Base-by-base conservation (phyloP, 1,284 basidiomycete species). In the Puccinia polysora region DNA sequence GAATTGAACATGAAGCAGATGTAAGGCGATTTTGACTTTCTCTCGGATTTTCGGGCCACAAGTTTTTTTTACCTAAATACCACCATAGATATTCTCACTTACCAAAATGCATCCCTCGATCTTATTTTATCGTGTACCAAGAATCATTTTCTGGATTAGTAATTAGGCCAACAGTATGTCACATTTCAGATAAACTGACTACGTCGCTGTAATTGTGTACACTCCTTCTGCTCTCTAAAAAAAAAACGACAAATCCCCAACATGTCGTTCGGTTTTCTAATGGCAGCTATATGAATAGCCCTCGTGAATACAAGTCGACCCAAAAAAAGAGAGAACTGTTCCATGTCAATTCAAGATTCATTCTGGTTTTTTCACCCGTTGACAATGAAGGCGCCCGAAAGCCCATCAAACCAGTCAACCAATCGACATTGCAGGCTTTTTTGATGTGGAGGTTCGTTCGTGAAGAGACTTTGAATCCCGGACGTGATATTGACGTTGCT, bases 391-490 rank as follows among this genome's bases (percentile, higher is more conserved):
- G 8, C 6, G 34, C n/a, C n/a, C n/a, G n/a, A n/a, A n/a, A n/a
- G n/a, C n/a, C n/a, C n/a, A 65, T 32, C 34, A 45, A 45, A 10
- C n/a, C 1, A 15, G 18, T 7, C 8, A 36, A 30, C 3, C 40
- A 20, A 49, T 45, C 23, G 20, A 47, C 2, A 10, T 45, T 56
- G 25, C 53, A 83, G 18, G 88, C 84, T 0, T 90, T 85, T 75
- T 77, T 82, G 6, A 85, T 85, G 79, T 89, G 89, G 78, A 85
- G 88, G 2, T 90, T 90, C 74, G 88, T 89, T 69, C 78, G 81
- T 38, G 89, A 90, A 75, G 75, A 76, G 36, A 72, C 73, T 32
- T 52, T 69, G 55, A 58, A 70, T 28, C 73, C 59, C 8, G 81
- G 80, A 14, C 81, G 85, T 72, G 80, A 85, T 72, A 18, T 40